Evolutionary conservation across 1,284 basidiomycete species (phyloP).

Genomic region (Trichosporon ovoides): DNA sequence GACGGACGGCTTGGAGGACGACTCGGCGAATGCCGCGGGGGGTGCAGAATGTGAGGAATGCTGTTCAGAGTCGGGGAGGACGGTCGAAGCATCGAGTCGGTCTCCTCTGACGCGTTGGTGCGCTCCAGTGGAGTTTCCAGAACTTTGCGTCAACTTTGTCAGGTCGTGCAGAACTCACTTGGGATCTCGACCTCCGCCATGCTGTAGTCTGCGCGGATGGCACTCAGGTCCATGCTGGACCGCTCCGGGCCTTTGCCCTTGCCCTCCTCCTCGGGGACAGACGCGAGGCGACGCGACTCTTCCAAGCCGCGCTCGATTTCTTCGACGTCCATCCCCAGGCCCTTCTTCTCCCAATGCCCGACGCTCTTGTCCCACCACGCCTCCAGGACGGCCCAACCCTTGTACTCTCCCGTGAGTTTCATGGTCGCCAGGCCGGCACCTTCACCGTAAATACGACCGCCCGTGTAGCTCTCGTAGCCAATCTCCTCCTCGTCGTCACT

Average conservation of each 20-base stretch:
- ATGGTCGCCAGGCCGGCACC: constrained; percentile 54
- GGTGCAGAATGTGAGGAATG: constrained; percentile 27
- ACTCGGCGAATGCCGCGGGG: constrained; percentile 6
- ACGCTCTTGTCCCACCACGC: constrained; percentile 84
- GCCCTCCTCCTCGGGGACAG: constrained; percentile 22
- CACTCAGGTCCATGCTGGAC: constrained; percentile 13
- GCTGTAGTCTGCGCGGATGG: constrained; percentile 31
- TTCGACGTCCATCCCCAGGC: constrained; percentile 56
- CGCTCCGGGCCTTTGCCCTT: constrained; percentile 28
- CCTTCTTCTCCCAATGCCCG: constrained; percentile 73
- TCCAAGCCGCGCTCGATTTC: constrained; percentile 41
- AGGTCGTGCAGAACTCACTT: constrained; percentile 27
- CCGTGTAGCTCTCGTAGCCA: constrained; percentile 79
- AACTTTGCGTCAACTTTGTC: background rate
- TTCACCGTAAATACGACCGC: constrained; percentile 66
- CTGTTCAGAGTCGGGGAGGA: constrained; percentile 31
- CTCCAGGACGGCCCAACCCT: constrained; percentile 83
- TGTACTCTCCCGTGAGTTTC: constrained; percentile 71
- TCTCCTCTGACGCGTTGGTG: background rate
- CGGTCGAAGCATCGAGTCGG: constrained; percentile 39
- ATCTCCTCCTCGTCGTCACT: constrained; percentile 60
- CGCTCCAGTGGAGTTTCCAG: background rate
- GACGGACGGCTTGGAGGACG: background rate
- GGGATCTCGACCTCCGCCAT: constrained; percentile 39
- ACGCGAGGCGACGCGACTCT: constrained; percentile 35